Percentiles rank a stretch among this genome's conserved stretches.
Conservation (phyloP, 306 rosid genomes). For the Lablab purpureus region DNA sequence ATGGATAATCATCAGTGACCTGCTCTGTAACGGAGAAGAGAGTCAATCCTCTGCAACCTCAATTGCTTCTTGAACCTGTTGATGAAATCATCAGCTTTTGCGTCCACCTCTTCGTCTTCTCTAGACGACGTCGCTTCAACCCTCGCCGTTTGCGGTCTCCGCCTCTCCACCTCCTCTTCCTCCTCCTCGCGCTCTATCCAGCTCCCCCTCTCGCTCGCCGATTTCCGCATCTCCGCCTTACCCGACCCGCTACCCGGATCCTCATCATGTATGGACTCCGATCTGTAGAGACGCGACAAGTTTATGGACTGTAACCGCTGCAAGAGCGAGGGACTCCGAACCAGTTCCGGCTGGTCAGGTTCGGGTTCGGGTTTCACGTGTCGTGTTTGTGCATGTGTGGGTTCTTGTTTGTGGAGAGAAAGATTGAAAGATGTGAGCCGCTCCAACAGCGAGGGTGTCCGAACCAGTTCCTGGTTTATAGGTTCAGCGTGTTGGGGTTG, state of each 20-base stretch:
- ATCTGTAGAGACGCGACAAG: conserved; percentile 44
- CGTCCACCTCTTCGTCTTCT: conserved; percentile 72
- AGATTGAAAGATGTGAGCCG: conserved; percentile 62
- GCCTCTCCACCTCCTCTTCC: conserved; percentile 43
- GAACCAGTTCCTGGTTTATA: background rate
- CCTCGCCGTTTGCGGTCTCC: conserved; percentile 51
- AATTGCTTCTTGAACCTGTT: conserved; percentile 81
- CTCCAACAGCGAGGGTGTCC: conserved; percentile 54
- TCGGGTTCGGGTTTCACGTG: conserved; percentile 25
- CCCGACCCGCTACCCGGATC: background rate
- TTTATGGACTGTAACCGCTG: conserved; percentile 59
- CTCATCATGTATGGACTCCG: conserved; percentile 36
- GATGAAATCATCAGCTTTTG: conserved; percentile 83
- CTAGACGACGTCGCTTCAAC: conserved; percentile 32
- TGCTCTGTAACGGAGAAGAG: conserved; percentile 62
- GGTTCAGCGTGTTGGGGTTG: conserved; percentile 19
- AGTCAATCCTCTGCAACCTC: conserved; percentile 74
- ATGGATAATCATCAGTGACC: background rate
- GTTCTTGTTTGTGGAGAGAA: conserved; percentile 37
- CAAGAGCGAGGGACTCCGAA: conserved; percentile 56
- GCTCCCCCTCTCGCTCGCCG: conserved; percentile 35
- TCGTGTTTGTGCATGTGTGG: conserved; percentile 6
- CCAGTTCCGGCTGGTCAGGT: conserved; percentile 8
- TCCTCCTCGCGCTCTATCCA: conserved; percentile 5
- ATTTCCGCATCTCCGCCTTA: conserved; percentile 53